These are phyloP conservation scores for Lepidium campestre DNA, from an alignment of 441 rosid genomes.

Conservation along the genomic window DNA sequence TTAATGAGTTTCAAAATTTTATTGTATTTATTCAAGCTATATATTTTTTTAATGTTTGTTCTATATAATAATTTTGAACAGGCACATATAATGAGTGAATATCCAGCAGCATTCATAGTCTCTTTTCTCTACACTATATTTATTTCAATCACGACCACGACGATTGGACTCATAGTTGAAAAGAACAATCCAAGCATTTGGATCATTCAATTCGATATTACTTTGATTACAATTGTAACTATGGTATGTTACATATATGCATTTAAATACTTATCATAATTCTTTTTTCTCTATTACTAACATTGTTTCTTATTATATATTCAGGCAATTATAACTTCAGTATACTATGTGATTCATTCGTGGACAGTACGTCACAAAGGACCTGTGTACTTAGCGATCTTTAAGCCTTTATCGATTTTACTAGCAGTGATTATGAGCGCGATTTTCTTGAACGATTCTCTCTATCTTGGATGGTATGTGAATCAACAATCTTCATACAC, in stretches of 20 bases:
- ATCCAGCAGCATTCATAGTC: conserved; percentile 23
- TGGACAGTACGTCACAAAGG: conserved; percentile 45
- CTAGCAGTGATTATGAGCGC: conserved; percentile 35
- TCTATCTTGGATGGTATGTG: conserved; percentile 45
- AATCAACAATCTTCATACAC: background rate
- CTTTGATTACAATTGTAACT: conserved; percentile 7
- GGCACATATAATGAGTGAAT: conserved; percentile 32
- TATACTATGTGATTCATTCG: conserved; percentile 18
- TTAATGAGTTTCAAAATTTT: too few species aligned
- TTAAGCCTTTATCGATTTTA: conserved; percentile 43
- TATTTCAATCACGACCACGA: conserved; percentile 2
- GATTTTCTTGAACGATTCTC: conserved; percentile 36
- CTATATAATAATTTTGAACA: background rate
- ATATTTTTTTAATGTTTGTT: too few species aligned
- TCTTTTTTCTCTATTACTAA: too few species aligned
- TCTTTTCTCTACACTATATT: background rate
- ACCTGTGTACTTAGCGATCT: conserved; percentile 41
- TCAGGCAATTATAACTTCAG: conserved; percentile 2
- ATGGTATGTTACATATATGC: too few species aligned
- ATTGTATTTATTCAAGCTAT: too few species aligned
- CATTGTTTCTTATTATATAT: too few species aligned
- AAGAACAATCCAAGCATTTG: conserved; percentile 31
- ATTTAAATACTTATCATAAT: too few species aligned
- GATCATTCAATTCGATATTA: conserved; percentile 27
- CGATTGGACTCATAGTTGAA: conserved; percentile 20